A percentile compares a stretch with the other conserved stretches of the same genome.
These are phyloP conservation scores for Ilyonectria sp. DNA, from an alignment of 2,329 filamentous ascomycete genomes.

Conservation along the genomic window DNA sequence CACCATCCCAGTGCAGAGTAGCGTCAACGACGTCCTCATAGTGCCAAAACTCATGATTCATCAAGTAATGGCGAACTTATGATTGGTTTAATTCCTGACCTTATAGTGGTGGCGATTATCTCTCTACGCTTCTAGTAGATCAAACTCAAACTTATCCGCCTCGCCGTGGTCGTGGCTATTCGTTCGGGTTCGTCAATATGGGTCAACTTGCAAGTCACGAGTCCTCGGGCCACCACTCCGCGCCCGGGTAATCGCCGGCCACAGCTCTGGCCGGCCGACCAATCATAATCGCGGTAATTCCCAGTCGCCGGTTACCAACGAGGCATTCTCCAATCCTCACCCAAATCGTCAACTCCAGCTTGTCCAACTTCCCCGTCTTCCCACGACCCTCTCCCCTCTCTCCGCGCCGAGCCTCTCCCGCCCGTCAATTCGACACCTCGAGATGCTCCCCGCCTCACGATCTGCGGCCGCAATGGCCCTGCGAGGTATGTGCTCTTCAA, in stretches of 20 bases:
- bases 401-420: constrained; percentile 38
- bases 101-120: too few species aligned
- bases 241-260: constrained; percentile 23
- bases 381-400: constrained; percentile 37
- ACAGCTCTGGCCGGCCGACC: not conserved
- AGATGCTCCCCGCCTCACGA: constrained; percentile 66
- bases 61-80: too few species aligned
- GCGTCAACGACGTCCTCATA: too few species aligned
- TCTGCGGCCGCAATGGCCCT: constrained; percentile 67
- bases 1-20: too few species aligned
- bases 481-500: constrained; percentile 59
- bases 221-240: constrained; percentile 1
- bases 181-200: not conserved
- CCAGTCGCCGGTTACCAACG: constrained; percentile 16
- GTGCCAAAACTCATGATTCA: too few species aligned
- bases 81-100: too few species aligned
- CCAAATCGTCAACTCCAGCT: constrained; percentile 42
- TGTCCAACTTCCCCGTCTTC: constrained; percentile 31
- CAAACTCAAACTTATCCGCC: too few species aligned
- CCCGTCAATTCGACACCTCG: constrained; percentile 36
- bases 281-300: constrained; percentile 30
- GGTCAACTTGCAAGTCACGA: not conserved
- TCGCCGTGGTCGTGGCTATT: too few species aligned
- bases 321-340: constrained; percentile 46
- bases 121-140: too few species aligned